Evolutionary conservation across 306 rosid genomes (phyloP).

Genomic region (Cicer chorassanicum): DNA sequence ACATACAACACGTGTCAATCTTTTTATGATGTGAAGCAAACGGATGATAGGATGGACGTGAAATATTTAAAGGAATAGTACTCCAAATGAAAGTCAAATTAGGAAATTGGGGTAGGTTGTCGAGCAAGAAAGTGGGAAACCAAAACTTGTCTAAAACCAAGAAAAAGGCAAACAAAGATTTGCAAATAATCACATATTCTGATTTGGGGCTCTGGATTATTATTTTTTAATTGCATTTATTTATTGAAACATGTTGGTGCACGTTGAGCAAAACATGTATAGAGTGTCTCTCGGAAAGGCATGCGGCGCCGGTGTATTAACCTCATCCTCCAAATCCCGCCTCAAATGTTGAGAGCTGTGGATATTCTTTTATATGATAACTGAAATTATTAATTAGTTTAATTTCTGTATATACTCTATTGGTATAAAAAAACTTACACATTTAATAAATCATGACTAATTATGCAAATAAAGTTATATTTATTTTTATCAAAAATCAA

Average conservation of each 20-base stretch:
- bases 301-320: slow-evolving; percentile 46
- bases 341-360: background rate
- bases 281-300: slow-evolving; percentile 48
- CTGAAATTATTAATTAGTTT: too few relatives aligned
- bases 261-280: slow-evolving; percentile 45
- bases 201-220: background rate
- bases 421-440: too few relatives aligned
- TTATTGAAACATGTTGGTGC: slow-evolving; percentile 28
- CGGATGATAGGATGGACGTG: background rate
- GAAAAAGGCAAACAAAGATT: slow-evolving; percentile 5
- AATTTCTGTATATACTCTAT: too few relatives aligned
- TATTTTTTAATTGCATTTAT: background rate
- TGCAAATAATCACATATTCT: background rate
- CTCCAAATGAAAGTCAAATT: too few relatives aligned
- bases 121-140: slow-evolving; percentile 39
- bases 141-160: slow-evolving; percentile 3
- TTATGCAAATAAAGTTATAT: too few relatives aligned
- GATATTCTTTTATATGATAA: too few relatives aligned
- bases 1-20: background rate
- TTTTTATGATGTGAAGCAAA: background rate
- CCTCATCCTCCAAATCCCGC: slow-evolving; percentile 21
- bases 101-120: background rate
- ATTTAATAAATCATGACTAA: too few relatives aligned
- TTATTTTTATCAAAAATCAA: too few relatives aligned
- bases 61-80: background rate